Base-by-base conservation (phyloP, 495 filamentous ascomycete genomes). In the Talaromyces ruber region DNA sequence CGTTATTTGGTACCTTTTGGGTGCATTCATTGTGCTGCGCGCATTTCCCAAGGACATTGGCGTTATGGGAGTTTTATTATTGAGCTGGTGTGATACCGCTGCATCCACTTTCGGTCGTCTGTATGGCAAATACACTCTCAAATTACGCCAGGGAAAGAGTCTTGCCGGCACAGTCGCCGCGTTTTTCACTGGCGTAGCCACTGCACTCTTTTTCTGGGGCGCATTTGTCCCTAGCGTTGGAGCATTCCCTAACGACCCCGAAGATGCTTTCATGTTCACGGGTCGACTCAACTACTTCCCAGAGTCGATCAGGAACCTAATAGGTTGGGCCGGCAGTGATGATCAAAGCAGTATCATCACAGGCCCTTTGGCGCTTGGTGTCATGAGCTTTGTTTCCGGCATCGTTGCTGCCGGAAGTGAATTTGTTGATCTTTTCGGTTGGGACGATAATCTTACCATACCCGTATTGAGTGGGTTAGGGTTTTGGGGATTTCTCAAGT, bases 401-500 rank as follows among this genome's bases (percentile, higher is more conserved):
- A 68, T 97, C 34, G 86, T 93, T 60, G 95, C 91, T 12, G 88
- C 90, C 57, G 84, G 86, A 32, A 96, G 91, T 70, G 94, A 98
- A 75, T 91, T 93, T 29, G 80, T 96, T 59, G 92, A 98, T 76
- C 65, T 96, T 0, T 97, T 89, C 70, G 88, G 90, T 28, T 90
- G 90, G 90, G 94, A 98, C 70, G 94, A 98, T 77, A 98, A 98
- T 74, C 78, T 98, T 63, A 96, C 93, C 37, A 98, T 98, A 72
- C 94, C 94, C 12, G 85, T 96, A 43, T 75, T 98, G 57, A 96
- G 91, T 70, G 91, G 92, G 14, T 70, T 95, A 16, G 93, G 94
- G 8, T 86, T 98, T 55, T 96, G 90, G 89, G 91, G 89, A 0
- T 95, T 98, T 71, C 77, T 98, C 70, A 97, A 93, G 78, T 70